Evolutionary conservation across 768 basidiomycete genomes (phyloP).

Genomic region (Suillus ampliporus): DNA sequence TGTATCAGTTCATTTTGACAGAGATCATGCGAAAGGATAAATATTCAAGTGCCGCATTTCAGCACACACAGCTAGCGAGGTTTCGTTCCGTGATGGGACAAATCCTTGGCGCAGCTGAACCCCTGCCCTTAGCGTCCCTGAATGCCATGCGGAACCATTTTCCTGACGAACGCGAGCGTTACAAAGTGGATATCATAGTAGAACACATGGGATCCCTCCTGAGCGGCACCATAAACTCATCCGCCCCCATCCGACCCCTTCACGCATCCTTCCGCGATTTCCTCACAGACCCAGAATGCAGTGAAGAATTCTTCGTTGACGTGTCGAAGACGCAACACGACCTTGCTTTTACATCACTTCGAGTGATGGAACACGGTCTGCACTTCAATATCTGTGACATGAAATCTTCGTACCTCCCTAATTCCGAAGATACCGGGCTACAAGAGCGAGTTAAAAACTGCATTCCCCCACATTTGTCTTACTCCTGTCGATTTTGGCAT

Average conservation of each 20-base stretch:
- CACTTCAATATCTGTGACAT: slow-evolving; percentile 43
- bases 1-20: slow-evolving; percentile 15
- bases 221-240: slow-evolving; percentile 5
- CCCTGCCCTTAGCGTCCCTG: slow-evolving; percentile 6
- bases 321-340: slow-evolving; percentile 16
- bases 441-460: not conserved
- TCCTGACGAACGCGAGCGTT: slow-evolving; percentile 5
- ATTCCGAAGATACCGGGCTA: slow-evolving; percentile 27
- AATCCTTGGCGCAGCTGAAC: slow-evolving; percentile 14
- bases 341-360: slow-evolving; percentile 29
- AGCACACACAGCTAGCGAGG: not conserved
- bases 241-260: slow-evolving; percentile 18
- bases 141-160: slow-evolving; percentile 7
- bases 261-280: slow-evolving; percentile 37
- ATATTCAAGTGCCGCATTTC: not conserved
- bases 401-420: slow-evolving; percentile 33
- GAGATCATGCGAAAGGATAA: slow-evolving; percentile 8
- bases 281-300: slow-evolving; percentile 16
- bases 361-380: slow-evolving; percentile 34
- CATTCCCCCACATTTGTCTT: slow-evolving; percentile 13
- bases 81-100: slow-evolving; percentile 18
- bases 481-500: slow-evolving; percentile 18
- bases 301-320: slow-evolving; percentile 18
- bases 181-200: slow-evolving; percentile 12
- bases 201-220: slow-evolving; percentile 15